Base-by-base conservation (phyloP, 139 green algal species). In the Pleodorina starrii region DNA sequence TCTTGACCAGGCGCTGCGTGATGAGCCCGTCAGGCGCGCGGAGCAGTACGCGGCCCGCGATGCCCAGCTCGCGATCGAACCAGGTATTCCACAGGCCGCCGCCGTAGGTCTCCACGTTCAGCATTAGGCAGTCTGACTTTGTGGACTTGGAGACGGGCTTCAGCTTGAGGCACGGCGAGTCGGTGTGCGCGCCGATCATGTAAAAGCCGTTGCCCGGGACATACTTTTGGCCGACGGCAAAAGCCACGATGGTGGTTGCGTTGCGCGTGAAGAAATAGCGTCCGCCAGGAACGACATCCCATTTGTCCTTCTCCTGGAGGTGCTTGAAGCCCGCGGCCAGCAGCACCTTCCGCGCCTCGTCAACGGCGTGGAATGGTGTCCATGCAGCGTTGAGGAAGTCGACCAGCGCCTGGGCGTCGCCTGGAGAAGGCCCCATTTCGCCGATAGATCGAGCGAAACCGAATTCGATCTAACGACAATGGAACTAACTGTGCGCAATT, bases 181-280 rank as follows among this genome's bases (percentile, higher is more conserved):
- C 97, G 1, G 97, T 99, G 94, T 99, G 97, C 1, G 97, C 97
- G 0, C 95, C 97, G 1, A 99, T 90, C 94, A 99, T 97, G 90
- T 96, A 96, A 86, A 99, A 97, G 0, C 97, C 96, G 74, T 97
- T 97, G 40, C 97, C 97, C 0, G 97, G 40, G 9, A 4, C 43
- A 38, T 81, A 99, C 87, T 95, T 92, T 42, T 89, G 72, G 23
- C 96, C 96, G 42, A 98, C 94, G 0, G 96, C 94, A 91, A 99
- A 99, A 0, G 98, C 98, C 9, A 99, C 96, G 44, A 99, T 92
- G 19, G 97, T 97, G 69, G 95, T 97, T 46, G 92, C 90, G 92
- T 98, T 99, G 78, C 97, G 95, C 5, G 96, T 99, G 91, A 99
- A 99, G 82, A 97, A 99, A 88, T 99, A 99, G 88, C 96, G 96